phyloP scores from a whole-genome alignment of 768 basidiomycete genomes.

The Pilatotrama ljubarskyi region DNA sequence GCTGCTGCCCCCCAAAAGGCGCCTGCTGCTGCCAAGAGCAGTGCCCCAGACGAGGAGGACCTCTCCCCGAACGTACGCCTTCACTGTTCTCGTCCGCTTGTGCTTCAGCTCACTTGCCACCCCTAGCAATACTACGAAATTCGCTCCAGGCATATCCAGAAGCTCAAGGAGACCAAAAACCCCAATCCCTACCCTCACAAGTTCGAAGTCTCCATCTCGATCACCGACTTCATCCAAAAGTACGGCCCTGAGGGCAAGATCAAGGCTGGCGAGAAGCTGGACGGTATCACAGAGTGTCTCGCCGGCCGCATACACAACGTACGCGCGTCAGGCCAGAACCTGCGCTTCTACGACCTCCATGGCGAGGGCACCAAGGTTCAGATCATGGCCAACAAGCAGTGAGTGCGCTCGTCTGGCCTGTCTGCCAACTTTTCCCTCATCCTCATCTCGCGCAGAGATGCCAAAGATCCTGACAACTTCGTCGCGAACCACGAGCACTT shows the following conservation, averaged over 20 bases:
- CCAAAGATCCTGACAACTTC: slow-evolving; percentile 63
- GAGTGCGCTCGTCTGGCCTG: slow-evolving; percentile 30
- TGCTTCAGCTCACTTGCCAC: neutral
- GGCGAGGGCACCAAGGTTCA: slow-evolving; percentile 93
- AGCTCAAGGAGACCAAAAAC: slow-evolving; percentile 77
- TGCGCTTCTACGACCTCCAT: slow-evolving; percentile 92
- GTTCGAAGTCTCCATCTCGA: slow-evolving; percentile 83
- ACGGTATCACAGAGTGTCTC: slow-evolving; percentile 58
- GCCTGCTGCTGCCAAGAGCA: slow-evolving; percentile 35
- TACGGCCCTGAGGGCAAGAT: slow-evolving; percentile 79
- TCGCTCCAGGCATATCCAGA: slow-evolving; percentile 84
- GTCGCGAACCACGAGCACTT: slow-evolving; percentile 77
- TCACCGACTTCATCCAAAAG: slow-evolving; percentile 68
- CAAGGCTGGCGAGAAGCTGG: slow-evolving; percentile 62
- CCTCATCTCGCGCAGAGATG: slow-evolving; percentile 47
- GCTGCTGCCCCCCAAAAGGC: slow-evolving; percentile 47
- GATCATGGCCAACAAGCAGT: slow-evolving; percentile 90
- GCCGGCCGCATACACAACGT: slow-evolving; percentile 94
- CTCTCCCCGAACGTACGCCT: slow-evolving; percentile 84
- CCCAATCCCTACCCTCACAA: slow-evolving; percentile 99
- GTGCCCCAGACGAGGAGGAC: slow-evolving; percentile 67
- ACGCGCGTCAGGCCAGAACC: slow-evolving; percentile 76
- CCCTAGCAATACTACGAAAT: slow-evolving; percentile 94
- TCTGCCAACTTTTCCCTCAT: neutral
- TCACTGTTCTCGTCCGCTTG: neutral